Evolutionary conservation across 164 flowering plant genomes (phyloP).

Genomic region (Litsea cubeba): DNA sequence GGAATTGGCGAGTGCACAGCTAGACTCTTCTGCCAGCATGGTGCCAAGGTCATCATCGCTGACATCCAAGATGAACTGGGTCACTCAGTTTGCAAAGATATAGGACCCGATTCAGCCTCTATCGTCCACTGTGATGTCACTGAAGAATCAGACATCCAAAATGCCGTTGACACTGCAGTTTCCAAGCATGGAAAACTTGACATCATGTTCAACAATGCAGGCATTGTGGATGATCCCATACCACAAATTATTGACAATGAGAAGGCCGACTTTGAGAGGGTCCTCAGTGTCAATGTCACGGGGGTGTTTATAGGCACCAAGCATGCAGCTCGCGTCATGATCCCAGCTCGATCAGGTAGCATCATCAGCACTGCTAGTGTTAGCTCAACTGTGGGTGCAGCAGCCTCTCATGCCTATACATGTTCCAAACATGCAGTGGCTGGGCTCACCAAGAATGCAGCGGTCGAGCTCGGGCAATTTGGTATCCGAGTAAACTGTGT

Average conservation of each 20-base stretch:
- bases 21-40: constrained; percentile 7
- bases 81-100: constrained; percentile 11
- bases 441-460: constrained; percentile 14
- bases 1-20: constrained; percentile 18
- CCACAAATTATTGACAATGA: constrained; percentile 6
- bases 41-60: constrained; percentile 18
- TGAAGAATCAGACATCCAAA: constrained; percentile 28
- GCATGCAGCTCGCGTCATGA: constrained; percentile 17
- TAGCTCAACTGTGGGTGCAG: neutral
- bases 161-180: constrained; percentile 28
- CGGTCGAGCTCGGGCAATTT: constrained; percentile 16
- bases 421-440: constrained; percentile 16
- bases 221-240: constrained; percentile 17
- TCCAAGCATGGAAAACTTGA: constrained; percentile 44
- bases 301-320: constrained; percentile 31
- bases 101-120: constrained; percentile 12
- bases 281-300: constrained; percentile 22
- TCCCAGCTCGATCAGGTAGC: constrained; percentile 5
- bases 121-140: constrained; percentile 44
- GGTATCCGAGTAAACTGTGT: constrained; percentile 24
- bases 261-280: constrained; percentile 18
- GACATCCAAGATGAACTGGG: constrained; percentile 17
- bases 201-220: constrained; percentile 54
- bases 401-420: neutral
- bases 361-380: constrained; percentile 7